Evolutionary conservation across 1,139 yeast genomes (phyloP).

Genomic region (Hyphopichia fennica): DNA sequence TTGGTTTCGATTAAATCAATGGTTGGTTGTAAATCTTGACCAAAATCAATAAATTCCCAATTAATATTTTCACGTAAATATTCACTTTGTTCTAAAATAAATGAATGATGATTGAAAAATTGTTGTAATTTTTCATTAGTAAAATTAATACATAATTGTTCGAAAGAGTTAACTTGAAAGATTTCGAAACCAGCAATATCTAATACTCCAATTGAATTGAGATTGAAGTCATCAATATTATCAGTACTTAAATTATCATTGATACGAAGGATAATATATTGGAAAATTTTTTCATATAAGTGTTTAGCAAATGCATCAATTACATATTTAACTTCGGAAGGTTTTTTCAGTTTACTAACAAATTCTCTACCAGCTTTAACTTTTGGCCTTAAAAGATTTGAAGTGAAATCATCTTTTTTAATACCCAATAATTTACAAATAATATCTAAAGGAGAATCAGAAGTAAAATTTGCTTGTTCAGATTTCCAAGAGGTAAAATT

Average conservation of each 20-base stretch:
- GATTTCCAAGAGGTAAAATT: constrained; percentile 69
- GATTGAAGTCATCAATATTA: constrained; percentile 17
- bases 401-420: constrained; percentile 53
- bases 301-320: constrained; percentile 88
- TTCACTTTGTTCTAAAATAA: constrained; percentile 94
- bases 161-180: constrained; percentile 87
- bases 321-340: constrained; percentile 77
- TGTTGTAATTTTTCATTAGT: constrained; percentile 97
- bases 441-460: constrained; percentile 51
- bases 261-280: constrained; percentile 71
- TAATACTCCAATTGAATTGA: constrained; percentile 82
- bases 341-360: constrained; percentile 76
- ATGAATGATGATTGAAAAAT: constrained; percentile 96
- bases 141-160: constrained; percentile 93
- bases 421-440: constrained; percentile 70
- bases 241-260: constrained; percentile 59
- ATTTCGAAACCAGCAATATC: constrained; percentile 99
- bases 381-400: constrained; percentile 66
- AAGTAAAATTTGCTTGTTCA: constrained; percentile 76
- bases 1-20: constrained; percentile 84
- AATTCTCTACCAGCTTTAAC: constrained; percentile 91
- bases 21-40: constrained; percentile 94
- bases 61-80: constrained; percentile 89
- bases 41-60: constrained; percentile 96
- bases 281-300: constrained; percentile 81